Percentiles rank a stretch among this genome's conserved stretches.
Conservation (phyloP, 202 grass and related monocot genomes). For the Brachypodium distachyon region DNA sequence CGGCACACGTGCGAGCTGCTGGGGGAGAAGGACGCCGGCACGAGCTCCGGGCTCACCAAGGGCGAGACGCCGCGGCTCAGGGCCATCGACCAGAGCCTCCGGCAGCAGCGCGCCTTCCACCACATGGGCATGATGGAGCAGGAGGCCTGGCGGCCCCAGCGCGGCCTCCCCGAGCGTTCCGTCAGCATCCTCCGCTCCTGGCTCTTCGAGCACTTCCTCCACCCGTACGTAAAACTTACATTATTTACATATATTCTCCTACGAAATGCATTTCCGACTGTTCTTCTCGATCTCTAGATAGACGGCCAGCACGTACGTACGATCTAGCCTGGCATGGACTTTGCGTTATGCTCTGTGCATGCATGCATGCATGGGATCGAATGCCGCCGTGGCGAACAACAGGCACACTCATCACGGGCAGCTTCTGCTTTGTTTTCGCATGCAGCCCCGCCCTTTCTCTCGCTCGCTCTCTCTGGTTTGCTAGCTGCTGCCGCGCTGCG, state of each 20-base stretch:
- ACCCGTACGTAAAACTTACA: constrained; percentile 53
- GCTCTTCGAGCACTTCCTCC: constrained; percentile 99
- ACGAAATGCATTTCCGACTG: neutral
- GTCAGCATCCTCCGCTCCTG: constrained; percentile 73
- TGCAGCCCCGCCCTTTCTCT: neutral
- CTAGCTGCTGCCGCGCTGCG: no score
- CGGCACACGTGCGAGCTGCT: constrained; percentile 66
- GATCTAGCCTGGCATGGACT: neutral
- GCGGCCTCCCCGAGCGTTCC: constrained; percentile 88
- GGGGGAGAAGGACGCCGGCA: constrained; percentile 78
- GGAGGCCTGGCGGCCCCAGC: constrained; percentile 94
- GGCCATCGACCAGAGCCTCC: constrained; percentile 76
- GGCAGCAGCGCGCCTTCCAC: constrained; percentile 95
- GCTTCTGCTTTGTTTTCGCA: constrained; percentile 36
- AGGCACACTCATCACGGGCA: constrained; percentile 30
- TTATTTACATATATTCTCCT: neutral
- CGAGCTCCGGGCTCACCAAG: constrained; percentile 75
- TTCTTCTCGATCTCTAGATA: no score
- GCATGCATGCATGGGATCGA: constrained; percentile 15
- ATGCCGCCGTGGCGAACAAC: constrained; percentile 1
- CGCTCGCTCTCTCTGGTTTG: neutral
- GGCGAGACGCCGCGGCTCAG: constrained; percentile 88
- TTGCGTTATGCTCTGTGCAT: neutral
- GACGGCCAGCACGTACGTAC: no score
- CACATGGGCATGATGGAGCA: constrained; percentile 99